Evolutionary conservation across 768 basidiomycete genomes (phyloP).

Genomic region (Melanogaster broomeanus): DNA sequence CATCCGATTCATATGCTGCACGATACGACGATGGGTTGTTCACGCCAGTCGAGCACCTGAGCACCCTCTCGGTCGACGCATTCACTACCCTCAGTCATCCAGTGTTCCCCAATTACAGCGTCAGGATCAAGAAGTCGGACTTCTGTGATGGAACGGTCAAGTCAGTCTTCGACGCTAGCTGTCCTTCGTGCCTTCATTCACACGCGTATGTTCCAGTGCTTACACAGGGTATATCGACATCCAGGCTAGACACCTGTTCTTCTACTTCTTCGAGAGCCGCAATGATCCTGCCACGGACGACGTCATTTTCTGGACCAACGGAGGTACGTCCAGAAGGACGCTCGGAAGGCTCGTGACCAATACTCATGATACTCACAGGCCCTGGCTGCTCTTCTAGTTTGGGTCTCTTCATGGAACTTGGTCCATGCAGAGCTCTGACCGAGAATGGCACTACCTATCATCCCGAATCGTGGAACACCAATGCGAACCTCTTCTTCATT

Average conservation of each 20-base stretch:
- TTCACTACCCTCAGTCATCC: slow-evolving; percentile 46
- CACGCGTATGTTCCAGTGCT: slow-evolving; percentile 35
- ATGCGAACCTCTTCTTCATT: slow-evolving; percentile 53
- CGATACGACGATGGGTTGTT: slow-evolving; percentile 34
- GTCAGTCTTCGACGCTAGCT: slow-evolving; percentile 18
- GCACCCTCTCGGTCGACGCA: slow-evolving; percentile 24
- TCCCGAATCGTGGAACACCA: slow-evolving; percentile 66
- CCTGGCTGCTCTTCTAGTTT: slow-evolving; percentile 60
- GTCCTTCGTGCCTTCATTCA: background rate
- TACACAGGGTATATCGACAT: slow-evolving; percentile 74
- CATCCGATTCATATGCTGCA: slow-evolving; percentile 8
- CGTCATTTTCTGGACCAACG: slow-evolving; percentile 60
- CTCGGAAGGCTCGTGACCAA: background rate
- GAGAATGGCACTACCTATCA: slow-evolving; percentile 53
- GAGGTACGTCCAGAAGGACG: slow-evolving; percentile 44
- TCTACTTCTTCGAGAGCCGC: slow-evolving; percentile 77
- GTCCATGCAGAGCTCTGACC: slow-evolving; percentile 66
- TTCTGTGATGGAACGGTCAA: slow-evolving; percentile 45
- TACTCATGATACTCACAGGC: slow-evolving; percentile 14
- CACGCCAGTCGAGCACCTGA: slow-evolving; percentile 34
- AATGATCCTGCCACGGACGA: slow-evolving; percentile 56
- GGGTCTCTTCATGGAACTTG: slow-evolving; percentile 73
- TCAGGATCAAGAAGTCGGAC: slow-evolving; percentile 39
- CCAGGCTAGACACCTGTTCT: slow-evolving; percentile 64
- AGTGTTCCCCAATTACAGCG: slow-evolving; percentile 43